Conservation (phyloP, 352 stramenopile genomes). For the Albugo candida region DNA sequence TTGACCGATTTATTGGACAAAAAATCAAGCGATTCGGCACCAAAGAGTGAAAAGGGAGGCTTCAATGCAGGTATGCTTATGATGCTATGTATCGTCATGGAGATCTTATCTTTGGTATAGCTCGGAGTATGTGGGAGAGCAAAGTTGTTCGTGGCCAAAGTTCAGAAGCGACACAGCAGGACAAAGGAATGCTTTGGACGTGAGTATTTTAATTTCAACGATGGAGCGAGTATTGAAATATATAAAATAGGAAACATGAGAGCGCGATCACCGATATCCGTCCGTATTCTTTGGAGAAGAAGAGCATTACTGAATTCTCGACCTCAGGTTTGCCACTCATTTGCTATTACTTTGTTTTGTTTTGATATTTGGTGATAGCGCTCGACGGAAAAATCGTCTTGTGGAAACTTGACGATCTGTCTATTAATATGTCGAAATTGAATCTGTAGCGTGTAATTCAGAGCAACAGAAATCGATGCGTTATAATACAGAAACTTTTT, state of each 20-base stretch:
- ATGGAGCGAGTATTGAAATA: not conserved
- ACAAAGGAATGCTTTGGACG: slow-evolving; percentile 73
- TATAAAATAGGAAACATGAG: slow-evolving; percentile 48
- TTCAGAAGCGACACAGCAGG: slow-evolving; percentile 54
- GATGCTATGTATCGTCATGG: not conserved
- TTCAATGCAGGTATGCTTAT: slow-evolving; percentile 36
- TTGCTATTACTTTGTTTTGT: not conserved
- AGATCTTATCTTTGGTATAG: slow-evolving; percentile 9
- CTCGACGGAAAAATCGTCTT: slow-evolving; percentile 64
- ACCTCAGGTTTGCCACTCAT: slow-evolving; percentile 30
- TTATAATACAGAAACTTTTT: no score
- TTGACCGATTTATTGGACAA: slow-evolving; percentile 63
- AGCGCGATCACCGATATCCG: slow-evolving; percentile 75
- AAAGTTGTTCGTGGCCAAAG: slow-evolving; percentile 70
- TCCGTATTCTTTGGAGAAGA: slow-evolving; percentile 24
- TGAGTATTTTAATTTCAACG: slow-evolving; percentile 5
- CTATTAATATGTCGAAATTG: slow-evolving; percentile 63
- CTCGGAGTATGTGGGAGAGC: slow-evolving; percentile 65
- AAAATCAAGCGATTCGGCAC: slow-evolving; percentile 28
- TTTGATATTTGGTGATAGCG: slow-evolving; percentile 14
- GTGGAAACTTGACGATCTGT: slow-evolving; percentile 55
- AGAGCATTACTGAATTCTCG: slow-evolving; percentile 51
- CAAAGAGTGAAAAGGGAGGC: slow-evolving; percentile 22
- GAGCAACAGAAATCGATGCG: no score
- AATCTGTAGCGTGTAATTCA: slow-evolving; percentile 22